Evolutionary conservation across 768 basidiomycete species (phyloP), one percentile per base, ranked within the genome.

Genomic region (Termitomyces sp.): DNA sequence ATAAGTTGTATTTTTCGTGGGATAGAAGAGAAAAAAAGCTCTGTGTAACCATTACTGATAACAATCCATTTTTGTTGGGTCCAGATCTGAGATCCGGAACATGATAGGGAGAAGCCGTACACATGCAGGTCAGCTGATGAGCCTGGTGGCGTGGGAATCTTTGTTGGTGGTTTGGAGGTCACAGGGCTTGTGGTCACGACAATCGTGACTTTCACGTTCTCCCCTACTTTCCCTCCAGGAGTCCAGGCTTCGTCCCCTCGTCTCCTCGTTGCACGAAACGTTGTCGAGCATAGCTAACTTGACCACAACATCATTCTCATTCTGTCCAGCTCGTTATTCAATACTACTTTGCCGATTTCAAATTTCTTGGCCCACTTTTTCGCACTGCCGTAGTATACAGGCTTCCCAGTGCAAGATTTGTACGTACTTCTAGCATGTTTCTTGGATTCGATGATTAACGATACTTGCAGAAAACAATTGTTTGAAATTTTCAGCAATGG

Each of bases 131-230:
- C 62, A 65, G 62, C 62, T 65, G 64, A 63, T 35, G 24, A 8
- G 48, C 36, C 22, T 9, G 26, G 64, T 68, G 67, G 67, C 68
- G 68, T 69, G 68, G 57, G 66, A 69, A 68, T 18, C 1, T 8
- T 26, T 53, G 59, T 59, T 57, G 57, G 54, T 62, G 62, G 63
- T 64, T 65, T 58, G 55, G 60, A 65, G 65, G 66, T 69, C 68
- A 69, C 68, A 69, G 60, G 68, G 66, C 56, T 63, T 59, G 54
- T 58, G 63, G 67, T 68, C 67, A 69, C 68, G 64, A 65, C 63
- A 20, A 59, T 67, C 68, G 67, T 68, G 68, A 68, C 67, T 60
- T 66, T 65, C 66, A 69, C 66, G 68, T 65, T 66, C 64, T 58
- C 61, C 60, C 62, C 60, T 60, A 32, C 55, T 52, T 52, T 56